Percentiles rank a stretch among this genome's conserved stretches.
These are phyloP conservation scores for Hylodesmum podocarpum DNA, from an alignment of 306 rosid species.

Conservation along the genomic window DNA sequence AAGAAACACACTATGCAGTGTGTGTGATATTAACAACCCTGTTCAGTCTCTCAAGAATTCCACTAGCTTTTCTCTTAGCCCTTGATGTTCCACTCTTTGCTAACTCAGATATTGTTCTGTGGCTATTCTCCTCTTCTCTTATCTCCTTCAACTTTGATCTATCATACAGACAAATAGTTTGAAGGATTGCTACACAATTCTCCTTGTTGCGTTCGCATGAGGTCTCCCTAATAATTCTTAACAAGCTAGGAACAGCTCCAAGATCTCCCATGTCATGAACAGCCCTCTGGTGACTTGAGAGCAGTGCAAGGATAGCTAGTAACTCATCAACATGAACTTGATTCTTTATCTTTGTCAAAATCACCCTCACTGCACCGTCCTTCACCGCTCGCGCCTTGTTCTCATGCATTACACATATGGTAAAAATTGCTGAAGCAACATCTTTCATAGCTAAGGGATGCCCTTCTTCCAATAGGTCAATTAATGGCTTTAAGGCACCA, in stretches of 20 bases:
- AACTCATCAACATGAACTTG: conserved; percentile 61
- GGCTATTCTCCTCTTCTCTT: conserved; percentile 67
- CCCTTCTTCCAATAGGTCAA: conserved; percentile 81
- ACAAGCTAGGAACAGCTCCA: conserved; percentile 69
- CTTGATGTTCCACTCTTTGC: conserved; percentile 85
- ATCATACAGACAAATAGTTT: conserved; percentile 63
- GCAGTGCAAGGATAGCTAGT: conserved; percentile 73
- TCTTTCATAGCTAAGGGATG: conserved; percentile 76
- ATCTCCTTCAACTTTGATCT: conserved; percentile 79
- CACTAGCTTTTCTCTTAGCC: conserved; percentile 85
- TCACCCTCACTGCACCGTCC: conserved; percentile 67
- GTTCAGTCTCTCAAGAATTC: conserved; percentile 88
- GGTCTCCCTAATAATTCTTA: conserved; percentile 60
- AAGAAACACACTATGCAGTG: conserved; percentile 61
- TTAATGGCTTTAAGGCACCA: conserved; percentile 68
- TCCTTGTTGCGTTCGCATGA: conserved; percentile 76
- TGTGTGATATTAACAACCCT: conserved; percentile 74
- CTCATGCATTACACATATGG: conserved; percentile 67
- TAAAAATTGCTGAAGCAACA: conserved; percentile 84
- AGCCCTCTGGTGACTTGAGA: conserved; percentile 70
- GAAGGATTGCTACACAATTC: conserved; percentile 74
- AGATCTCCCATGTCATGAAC: conserved; percentile 78
- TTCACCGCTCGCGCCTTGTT: conserved; percentile 78
- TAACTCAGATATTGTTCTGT: conserved; percentile 73
- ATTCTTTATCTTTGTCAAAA: conserved; percentile 55